Evolutionary conservation across 2,329 filamentous ascomycete genomes (phyloP).

Genomic region (Ophiostoma ulmi): DNA sequence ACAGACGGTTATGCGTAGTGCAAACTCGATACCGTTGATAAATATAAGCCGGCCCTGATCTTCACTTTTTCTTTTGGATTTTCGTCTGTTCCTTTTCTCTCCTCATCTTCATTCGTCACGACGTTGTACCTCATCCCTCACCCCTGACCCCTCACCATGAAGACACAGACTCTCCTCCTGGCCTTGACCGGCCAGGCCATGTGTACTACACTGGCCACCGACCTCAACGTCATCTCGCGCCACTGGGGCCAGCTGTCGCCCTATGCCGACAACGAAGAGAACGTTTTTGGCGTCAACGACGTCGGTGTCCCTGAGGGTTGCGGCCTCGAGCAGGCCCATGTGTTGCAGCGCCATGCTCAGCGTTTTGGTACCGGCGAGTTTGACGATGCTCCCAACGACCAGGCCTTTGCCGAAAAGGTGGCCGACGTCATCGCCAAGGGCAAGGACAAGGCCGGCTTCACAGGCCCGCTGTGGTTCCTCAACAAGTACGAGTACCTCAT

Average conservation of each 20-base stretch:
- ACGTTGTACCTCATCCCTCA: not conserved
- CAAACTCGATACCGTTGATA: not conserved
- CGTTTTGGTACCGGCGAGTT: constrained; percentile 43
- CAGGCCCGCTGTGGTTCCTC: constrained; percentile 48
- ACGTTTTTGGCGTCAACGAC: constrained; percentile 44
- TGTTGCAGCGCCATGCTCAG: constrained; percentile 51
- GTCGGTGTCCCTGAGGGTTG: constrained; percentile 49
- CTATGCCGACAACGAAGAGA: constrained; percentile 43
- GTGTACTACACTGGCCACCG: constrained; percentile 28
- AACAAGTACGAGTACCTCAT: constrained; percentile 48
- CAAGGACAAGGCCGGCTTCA: constrained; percentile 28
- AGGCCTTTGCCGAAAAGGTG: constrained; percentile 46
- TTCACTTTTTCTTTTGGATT: not conserved
- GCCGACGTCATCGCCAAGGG: constrained; percentile 36
- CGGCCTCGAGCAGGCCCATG: constrained; percentile 50
- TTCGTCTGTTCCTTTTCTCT: not conserved
- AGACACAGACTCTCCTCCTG: constrained; percentile 7
- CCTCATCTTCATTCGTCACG: not conserved
- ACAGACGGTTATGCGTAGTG: not conserved
- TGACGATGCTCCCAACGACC: constrained; percentile 47
- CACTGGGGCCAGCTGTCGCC: constrained; percentile 45
- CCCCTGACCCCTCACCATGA: not conserved
- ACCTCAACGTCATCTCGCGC: constrained; percentile 32
- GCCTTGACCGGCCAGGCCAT: constrained; percentile 13
- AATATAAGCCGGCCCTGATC: constrained; percentile 9